Conservation (phyloP, 257 asterid genomes). For the Ilex aquifolium region DNA sequence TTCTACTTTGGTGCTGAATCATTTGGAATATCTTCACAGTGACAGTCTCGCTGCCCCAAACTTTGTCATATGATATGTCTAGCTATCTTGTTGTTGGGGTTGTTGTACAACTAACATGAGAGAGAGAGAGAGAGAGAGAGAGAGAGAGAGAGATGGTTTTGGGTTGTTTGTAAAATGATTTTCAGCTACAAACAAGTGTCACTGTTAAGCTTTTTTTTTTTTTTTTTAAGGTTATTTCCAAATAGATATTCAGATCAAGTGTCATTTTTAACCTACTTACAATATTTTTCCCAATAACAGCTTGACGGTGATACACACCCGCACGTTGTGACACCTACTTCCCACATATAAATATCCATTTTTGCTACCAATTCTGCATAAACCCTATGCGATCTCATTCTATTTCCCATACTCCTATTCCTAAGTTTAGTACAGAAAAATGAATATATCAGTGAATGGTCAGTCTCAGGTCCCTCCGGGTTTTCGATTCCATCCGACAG, state of each 20-base stretch:
- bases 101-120: constrained; percentile 28
- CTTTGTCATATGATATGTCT: constrained; percentile 15
- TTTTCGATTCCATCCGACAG: constrained; percentile 90
- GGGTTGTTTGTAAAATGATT: constrained; percentile 37
- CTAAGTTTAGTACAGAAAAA: constrained; percentile 21
- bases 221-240: too few species aligned
- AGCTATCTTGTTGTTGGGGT: constrained; percentile 17
- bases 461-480: constrained; percentile 89
- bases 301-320: constrained; percentile 10
- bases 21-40: too few species aligned
- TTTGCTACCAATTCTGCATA: too few species aligned
- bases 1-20: too few species aligned
- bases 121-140: background rate
- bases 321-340: too few species aligned
- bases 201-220: background rate
- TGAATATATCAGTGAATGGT: constrained; percentile 76
- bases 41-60: constrained; percentile 1
- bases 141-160: constrained; percentile 37
- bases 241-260: too few species aligned
- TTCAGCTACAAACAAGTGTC: constrained; percentile 28
- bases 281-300: constrained; percentile 24
- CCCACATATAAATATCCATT: too few species aligned
- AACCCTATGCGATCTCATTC: too few species aligned
- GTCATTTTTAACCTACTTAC: background rate
- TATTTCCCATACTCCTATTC: too few species aligned